These are phyloP conservation scores for Lipomyces kockii DNA, from an alignment of 805 yeast species.

Conservation along the genomic window DNA sequence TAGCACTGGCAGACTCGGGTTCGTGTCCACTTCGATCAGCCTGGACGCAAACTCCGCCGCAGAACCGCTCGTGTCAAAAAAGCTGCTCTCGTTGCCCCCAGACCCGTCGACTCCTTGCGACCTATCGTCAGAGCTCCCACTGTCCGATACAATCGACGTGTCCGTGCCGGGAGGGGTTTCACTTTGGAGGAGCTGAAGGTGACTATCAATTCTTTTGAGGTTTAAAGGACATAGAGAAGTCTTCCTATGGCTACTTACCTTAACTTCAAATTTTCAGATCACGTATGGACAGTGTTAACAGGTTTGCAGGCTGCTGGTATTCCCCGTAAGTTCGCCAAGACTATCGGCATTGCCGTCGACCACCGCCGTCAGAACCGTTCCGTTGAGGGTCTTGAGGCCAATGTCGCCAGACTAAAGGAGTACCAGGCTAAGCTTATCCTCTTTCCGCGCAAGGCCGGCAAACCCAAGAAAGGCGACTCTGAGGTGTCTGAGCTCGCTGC, in stretches of 20 bases:
- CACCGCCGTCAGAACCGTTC: slow-evolving; percentile 99
- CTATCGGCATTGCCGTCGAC: slow-evolving; percentile 98
- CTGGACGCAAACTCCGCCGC: slow-evolving; percentile 98
- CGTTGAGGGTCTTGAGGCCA: slow-evolving; percentile 90
- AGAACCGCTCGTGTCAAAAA: slow-evolving; percentile 90
- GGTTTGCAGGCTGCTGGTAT: slow-evolving; percentile 76
- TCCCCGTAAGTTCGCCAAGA: slow-evolving; percentile 93
- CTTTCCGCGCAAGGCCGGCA: slow-evolving; percentile 88
- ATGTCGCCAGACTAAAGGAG: slow-evolving; percentile 95
- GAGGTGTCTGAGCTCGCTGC: slow-evolving; percentile 66
- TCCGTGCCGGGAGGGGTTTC: slow-evolving; percentile 99
- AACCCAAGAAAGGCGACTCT: slow-evolving; percentile 54
- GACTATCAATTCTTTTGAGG: neutral
- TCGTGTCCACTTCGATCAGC: slow-evolving; percentile 99
- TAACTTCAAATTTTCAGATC: neutral
- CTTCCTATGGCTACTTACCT: neutral
- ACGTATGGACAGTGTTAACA: neutral
- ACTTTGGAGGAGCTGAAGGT: slow-evolving; percentile 91
- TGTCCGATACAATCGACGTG: slow-evolving; percentile 97
- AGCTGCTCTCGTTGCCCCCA: slow-evolving; percentile 96
- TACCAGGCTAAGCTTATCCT: slow-evolving; percentile 94
- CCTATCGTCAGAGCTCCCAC: slow-evolving; percentile 99
- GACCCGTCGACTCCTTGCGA: slow-evolving; percentile 94
- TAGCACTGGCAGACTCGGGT: slow-evolving; percentile 99
- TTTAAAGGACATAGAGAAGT: neutral